phyloP scores from a whole-genome alignment of 2,329 filamentous ascomycete species.

The Phialocephala sp. region DNA sequence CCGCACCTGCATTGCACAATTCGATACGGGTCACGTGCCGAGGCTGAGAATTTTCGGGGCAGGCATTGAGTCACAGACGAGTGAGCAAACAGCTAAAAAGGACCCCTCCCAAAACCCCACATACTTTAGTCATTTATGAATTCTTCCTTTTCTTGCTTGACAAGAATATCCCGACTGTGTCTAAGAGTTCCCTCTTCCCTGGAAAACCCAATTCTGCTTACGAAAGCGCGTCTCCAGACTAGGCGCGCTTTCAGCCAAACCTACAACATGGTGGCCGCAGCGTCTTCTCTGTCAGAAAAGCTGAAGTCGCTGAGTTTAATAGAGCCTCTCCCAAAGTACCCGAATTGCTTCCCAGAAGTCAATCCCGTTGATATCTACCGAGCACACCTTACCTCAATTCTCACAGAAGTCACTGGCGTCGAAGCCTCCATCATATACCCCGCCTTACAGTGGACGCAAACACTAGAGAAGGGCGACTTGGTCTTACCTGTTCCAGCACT shows the following conservation, averaged over 20 bases:
- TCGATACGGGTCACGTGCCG: slow-evolving; percentile 17
- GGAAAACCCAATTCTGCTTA: slow-evolving; percentile 15
- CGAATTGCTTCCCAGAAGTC: slow-evolving; percentile 66
- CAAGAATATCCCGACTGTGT: slow-evolving; percentile 30
- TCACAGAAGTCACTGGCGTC: slow-evolving; percentile 73
- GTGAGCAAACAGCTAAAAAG: not conserved
- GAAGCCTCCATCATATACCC: slow-evolving; percentile 74
- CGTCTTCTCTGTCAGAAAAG: slow-evolving; percentile 35
- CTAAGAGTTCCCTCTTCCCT: slow-evolving; percentile 16
- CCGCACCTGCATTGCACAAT: no score
- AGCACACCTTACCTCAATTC: slow-evolving; percentile 72
- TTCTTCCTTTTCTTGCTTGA: slow-evolving; percentile 30
- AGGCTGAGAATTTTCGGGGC: not conserved
- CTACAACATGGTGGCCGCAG: slow-evolving; percentile 36
- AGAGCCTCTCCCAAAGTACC: slow-evolving; percentile 47
- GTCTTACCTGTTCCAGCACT: slow-evolving; percentile 81
- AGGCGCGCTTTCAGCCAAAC: slow-evolving; percentile 28
- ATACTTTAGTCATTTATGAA: slow-evolving; percentile 33
- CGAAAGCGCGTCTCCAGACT: slow-evolving; percentile 21
- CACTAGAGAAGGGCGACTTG: slow-evolving; percentile 83
- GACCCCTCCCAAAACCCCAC: slow-evolving; percentile 19
- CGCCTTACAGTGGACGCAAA: slow-evolving; percentile 77
- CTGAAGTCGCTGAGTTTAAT: slow-evolving; percentile 39
- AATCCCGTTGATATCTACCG: slow-evolving; percentile 85
- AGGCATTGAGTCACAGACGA: slow-evolving; percentile 22